A percentile compares a stretch with the other conserved stretches of the same genome.
Conservation (phyloP, 2,329 filamentous ascomycete species). For the Colletotrichum coccodes region DNA sequence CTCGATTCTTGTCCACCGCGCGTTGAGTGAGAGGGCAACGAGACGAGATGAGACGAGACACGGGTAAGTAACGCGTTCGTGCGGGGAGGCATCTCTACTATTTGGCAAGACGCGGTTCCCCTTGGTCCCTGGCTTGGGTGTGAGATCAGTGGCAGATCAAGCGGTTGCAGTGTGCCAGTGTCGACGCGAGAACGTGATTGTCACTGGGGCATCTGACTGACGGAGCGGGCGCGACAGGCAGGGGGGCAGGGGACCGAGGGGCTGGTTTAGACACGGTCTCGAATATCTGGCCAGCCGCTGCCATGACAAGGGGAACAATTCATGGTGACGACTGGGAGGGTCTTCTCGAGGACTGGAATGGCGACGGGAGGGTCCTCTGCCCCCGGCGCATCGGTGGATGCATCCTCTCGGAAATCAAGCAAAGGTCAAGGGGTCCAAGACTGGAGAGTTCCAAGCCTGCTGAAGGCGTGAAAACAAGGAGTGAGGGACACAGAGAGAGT, state of each 20-base stretch:
- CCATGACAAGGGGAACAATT: conserved; percentile 23
- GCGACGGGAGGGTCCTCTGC: background rate
- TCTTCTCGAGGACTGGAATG: conserved; percentile 1
- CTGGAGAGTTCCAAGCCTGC: conserved; percentile 6
- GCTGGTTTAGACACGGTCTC: conserved; percentile 16
- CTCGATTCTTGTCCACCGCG: background rate
- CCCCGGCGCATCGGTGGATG: no score
- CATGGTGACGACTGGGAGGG: background rate
- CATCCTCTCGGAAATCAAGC: background rate
- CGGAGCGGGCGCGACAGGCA: no score
- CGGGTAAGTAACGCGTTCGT: conserved; percentile 10
- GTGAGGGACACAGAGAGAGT: background rate
- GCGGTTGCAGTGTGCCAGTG: background rate
- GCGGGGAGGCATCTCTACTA: background rate
- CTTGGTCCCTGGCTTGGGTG: background rate
- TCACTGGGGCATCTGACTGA: background rate
- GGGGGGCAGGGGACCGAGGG: conserved; percentile 13
- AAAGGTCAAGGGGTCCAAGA: background rate
- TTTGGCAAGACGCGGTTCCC: conserved; percentile 3
- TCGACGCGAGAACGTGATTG: background rate
- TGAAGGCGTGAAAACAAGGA: background rate
- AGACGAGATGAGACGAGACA: background rate
- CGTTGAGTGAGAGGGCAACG: background rate
- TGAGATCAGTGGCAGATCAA: conserved; percentile 10
- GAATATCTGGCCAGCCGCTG: background rate